Percentiles rank a stretch among this genome's conserved stretches.
These are phyloP conservation scores for Xylariaceae sp. DNA, from an alignment of 2,329 filamentous ascomycete species.

Conservation along the genomic window DNA sequence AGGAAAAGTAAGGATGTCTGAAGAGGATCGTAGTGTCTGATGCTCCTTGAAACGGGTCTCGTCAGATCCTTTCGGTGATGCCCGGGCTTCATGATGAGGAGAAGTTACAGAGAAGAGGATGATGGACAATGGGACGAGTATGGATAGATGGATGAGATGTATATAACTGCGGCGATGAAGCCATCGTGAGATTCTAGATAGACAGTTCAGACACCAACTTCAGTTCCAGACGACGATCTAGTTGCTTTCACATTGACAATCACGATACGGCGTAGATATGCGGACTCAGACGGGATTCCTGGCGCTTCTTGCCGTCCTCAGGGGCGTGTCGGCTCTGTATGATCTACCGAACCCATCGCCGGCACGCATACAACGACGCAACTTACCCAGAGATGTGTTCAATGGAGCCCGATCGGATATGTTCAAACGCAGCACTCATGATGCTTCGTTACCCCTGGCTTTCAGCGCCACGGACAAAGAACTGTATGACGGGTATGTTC, in stretches of 20 bases:
- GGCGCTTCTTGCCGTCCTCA: constrained; percentile 3
- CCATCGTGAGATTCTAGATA: too few relatives aligned
- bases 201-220: too few relatives aligned
- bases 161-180: too few relatives aligned
- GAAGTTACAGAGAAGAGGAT: too few relatives aligned
- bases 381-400: neutral
- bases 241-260: neutral
- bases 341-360: constrained; percentile 5
- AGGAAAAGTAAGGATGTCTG: too few relatives aligned
- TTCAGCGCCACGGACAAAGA: constrained; percentile 10
- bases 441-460: constrained; percentile 8
- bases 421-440: constrained; percentile 12
- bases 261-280: neutral
- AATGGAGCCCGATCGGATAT: constrained; percentile 3
- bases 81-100: too few relatives aligned
- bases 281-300: constrained; percentile 7
- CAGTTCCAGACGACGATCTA: too few relatives aligned
- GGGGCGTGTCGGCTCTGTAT: constrained; percentile 9
- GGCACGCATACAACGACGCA: neutral
- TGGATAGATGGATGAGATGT: too few relatives aligned
- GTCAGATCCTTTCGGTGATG: too few relatives aligned
- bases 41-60: too few relatives aligned
- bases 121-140: too few relatives aligned
- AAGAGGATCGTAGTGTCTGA: too few relatives aligned
- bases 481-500: constrained; percentile 25